Conservation (phyloP, 2,329 filamentous ascomycete species). For the Ascochyta viciae-villosae region DNA sequence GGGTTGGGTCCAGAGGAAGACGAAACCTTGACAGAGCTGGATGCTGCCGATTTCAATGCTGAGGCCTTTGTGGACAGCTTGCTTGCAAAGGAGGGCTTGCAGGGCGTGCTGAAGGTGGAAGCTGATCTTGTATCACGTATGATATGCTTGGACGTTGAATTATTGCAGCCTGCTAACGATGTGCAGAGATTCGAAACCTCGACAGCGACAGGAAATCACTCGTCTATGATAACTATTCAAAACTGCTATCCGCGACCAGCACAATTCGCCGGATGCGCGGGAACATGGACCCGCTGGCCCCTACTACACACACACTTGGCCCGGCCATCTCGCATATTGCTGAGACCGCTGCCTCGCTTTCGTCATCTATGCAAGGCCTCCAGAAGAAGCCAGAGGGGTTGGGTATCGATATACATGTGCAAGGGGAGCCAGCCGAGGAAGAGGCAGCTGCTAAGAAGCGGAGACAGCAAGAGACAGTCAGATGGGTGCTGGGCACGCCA, state of each 20-base stretch:
- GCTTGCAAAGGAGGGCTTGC: slow-evolving; percentile 68
- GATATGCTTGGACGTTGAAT: slow-evolving; percentile 9
- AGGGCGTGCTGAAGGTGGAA: slow-evolving; percentile 74
- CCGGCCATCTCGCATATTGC: slow-evolving; percentile 79
- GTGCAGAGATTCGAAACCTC: slow-evolving; percentile 78
- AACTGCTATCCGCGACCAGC: slow-evolving; percentile 94
- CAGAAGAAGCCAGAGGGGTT: slow-evolving; percentile 31
- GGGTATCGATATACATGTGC: slow-evolving; percentile 33
- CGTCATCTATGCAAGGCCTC: slow-evolving; percentile 45
- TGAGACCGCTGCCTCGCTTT: slow-evolving; percentile 59
- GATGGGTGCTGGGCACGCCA: slow-evolving; percentile 68
- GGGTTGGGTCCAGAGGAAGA: slow-evolving; percentile 57
- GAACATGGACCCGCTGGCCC: slow-evolving; percentile 80
- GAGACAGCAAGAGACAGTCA: slow-evolving; percentile 63
- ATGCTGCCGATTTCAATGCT: slow-evolving; percentile 74
- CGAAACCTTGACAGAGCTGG: slow-evolving; percentile 71
- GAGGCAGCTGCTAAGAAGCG: slow-evolving; percentile 43
- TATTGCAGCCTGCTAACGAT: slow-evolving; percentile 1
- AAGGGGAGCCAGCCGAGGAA: slow-evolving; percentile 27
- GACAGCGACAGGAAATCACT: slow-evolving; percentile 96
- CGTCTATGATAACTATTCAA: slow-evolving; percentile 98
- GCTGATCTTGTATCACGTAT: slow-evolving; percentile 67
- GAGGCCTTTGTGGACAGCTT: slow-evolving; percentile 70
- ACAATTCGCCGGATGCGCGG: slow-evolving; percentile 89
- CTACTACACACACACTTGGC: slow-evolving; percentile 74